Conservation (phyloP, 2,329 filamentous ascomycete genomes). For the Cercospora zeina region DNA sequence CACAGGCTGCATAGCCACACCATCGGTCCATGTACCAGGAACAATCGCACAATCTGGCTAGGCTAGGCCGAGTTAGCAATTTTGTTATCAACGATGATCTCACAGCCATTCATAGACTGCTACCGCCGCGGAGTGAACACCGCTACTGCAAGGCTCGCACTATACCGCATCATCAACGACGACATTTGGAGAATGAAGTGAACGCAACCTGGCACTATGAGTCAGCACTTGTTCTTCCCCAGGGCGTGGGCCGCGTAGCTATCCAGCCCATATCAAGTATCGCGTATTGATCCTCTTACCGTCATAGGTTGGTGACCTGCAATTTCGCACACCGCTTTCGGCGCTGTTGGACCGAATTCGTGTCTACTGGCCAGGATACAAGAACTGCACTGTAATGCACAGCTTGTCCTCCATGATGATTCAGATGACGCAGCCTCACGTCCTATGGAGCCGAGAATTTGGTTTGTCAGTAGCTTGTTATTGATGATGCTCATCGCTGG, state of each 20-base stretch:
- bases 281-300: background rate
- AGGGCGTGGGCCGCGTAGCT: background rate
- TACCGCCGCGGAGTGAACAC: background rate
- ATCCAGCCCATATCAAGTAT: background rate
- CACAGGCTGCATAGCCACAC: background rate
- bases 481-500: background rate
- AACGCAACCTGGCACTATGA: background rate
- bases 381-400: background rate
- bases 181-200: background rate
- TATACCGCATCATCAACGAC: background rate
- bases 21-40: conserved; percentile 3
- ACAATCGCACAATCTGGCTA: background rate
- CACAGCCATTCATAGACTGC: background rate
- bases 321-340: conserved; percentile 1
- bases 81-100: background rate
- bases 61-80: background rate
- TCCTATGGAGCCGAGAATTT: background rate
- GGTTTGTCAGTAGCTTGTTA: background rate
- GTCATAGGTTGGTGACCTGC: background rate
- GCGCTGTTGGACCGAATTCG: background rate
- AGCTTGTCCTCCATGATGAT: background rate
- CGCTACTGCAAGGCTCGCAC: conserved; percentile 2
- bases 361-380: background rate
- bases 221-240: background rate
- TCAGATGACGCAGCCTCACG: background rate